Conservation (phyloP, 352 stramenopile species). For the Phytophthora capsici region DNA sequence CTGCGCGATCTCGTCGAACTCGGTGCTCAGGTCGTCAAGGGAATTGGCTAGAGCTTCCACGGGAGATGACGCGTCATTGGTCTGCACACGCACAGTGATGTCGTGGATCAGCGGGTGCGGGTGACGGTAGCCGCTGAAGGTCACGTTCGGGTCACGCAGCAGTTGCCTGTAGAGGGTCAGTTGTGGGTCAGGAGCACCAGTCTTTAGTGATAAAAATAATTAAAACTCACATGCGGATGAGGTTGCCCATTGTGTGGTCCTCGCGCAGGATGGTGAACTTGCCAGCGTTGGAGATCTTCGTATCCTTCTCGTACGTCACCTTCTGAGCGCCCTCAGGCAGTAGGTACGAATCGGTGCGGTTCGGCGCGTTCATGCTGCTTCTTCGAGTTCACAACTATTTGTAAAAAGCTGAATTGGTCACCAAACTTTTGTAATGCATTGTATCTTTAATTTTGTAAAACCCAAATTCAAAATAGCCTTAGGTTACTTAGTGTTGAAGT, state of each 20-base stretch:
- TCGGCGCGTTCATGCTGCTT: constrained; percentile 80
- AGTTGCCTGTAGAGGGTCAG: constrained; percentile 70
- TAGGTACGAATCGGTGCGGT: constrained; percentile 85
- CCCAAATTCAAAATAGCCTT: too few species aligned
- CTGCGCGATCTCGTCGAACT: constrained; percentile 88
- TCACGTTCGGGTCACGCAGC: constrained; percentile 87
- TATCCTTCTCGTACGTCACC: constrained; percentile 96
- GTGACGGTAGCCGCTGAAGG: constrained; percentile 96
- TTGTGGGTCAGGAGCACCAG: not conserved
- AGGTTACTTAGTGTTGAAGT: too few species aligned
- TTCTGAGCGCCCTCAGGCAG: constrained; percentile 89
- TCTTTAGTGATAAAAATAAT: not conserved
- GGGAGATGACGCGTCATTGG: constrained; percentile 83
- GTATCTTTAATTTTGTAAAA: too few species aligned
- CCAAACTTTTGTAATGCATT: not conserved
- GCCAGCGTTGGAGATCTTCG: constrained; percentile 97
- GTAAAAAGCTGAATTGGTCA: not conserved
- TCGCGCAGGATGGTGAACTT: constrained; percentile 98
- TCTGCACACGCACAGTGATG: constrained; percentile 95
- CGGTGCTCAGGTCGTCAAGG: constrained; percentile 85
- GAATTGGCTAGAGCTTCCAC: constrained; percentile 84
- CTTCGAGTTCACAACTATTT: constrained; percentile 9
- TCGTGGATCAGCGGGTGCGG: constrained; percentile 97
- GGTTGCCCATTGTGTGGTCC: constrained; percentile 98
- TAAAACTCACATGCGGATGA: constrained; percentile 95